Evolutionary conservation across 1,139 yeast genomes (phyloP), one percentile per base, ranked within the genome.

Genomic region (Nematodospora anomalae): DNA sequence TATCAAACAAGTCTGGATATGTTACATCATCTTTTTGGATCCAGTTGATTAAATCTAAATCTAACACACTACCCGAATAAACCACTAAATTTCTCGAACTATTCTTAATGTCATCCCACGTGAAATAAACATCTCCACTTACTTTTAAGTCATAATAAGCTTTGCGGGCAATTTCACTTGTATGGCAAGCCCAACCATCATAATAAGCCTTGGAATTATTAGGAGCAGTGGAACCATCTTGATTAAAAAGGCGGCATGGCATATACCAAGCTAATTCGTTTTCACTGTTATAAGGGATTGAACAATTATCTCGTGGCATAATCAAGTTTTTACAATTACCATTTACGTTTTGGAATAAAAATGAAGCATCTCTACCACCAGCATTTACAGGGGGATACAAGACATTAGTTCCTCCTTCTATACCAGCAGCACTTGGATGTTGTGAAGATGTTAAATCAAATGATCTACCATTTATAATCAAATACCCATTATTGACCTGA

Each of bases 331-430:
- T 81, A 64, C 98, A 92, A 58, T 89, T 83, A 21, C 97, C 97
- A 57, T 92, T 92, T 34, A 92, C 97, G 57, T 92, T 92, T 60
- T 92, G 98, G 60, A 92, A 92, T 45, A 92, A 65, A 46, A 92
- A 83, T 1, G 95, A 76, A 1, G 87, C 96, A 60, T 92, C 97
- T 64, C 62, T 77, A 10, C 96, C 96, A 32, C 96, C 97, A 8
- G 95, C 96, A 56, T 80, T 77, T 30, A 80, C 62, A 0, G 96
- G 96, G 8, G 96, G 94, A 49, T 85, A 87, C 43, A 90, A 67
- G 29, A 88, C 64, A 49, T 85, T 86, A 9, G 89, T 52, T 26
- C 83, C 83, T 0, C 74, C 71, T 1, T 74, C 67, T 34, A 88
- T 76, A 26, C 96, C 96, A 2, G 83, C 80, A 10, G 88, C 96